Conservation (phyloP, 768 basidiomycete genomes). For the Suillus spraguei region DNA sequence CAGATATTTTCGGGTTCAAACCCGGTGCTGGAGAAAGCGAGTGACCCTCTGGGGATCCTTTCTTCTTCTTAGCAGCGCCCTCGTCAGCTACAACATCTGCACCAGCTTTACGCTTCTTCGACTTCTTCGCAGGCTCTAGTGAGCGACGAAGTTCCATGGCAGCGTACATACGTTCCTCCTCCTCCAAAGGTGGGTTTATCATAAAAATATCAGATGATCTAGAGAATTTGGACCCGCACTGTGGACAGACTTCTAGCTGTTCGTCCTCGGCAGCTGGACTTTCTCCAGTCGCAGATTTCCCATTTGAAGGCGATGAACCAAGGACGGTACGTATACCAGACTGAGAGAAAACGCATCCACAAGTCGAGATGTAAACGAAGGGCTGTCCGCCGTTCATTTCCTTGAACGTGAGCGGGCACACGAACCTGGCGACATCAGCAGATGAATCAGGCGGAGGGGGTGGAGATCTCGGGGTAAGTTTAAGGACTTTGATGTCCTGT, state of each 20-base stretch:
- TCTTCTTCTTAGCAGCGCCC: conserved; percentile 47
- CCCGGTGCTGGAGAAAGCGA: conserved; percentile 31
- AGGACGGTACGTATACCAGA: conserved; percentile 70
- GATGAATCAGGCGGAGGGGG: conserved; percentile 39
- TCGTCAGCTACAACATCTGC: conserved; percentile 27
- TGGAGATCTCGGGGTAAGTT: conserved; percentile 74
- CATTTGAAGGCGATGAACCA: conserved; percentile 30
- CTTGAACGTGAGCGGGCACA: conserved; percentile 89
- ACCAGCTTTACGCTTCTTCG: conserved; percentile 65
- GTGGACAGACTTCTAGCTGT: conserved; percentile 67
- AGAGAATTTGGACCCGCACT: conserved; percentile 74
- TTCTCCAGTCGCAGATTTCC: conserved; percentile 30
- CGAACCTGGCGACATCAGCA: conserved; percentile 66
- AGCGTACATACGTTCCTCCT: conserved; percentile 58
- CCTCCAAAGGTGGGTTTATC: conserved; percentile 73
- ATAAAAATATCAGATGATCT: conserved; percentile 53
- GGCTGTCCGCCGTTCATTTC: conserved; percentile 94
- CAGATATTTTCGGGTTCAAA: conserved; percentile 51
- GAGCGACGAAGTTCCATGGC: conserved; percentile 61
- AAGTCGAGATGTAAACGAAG: conserved; percentile 84
- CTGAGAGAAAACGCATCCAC: conserved; percentile 91
- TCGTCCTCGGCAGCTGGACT: conserved; percentile 25
- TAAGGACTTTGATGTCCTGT: conserved; percentile 86
- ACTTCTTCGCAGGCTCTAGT: conserved; percentile 51
- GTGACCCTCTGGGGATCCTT: conserved; percentile 17